Percentiles rank a stretch among this genome's conserved stretches.
These are phyloP conservation scores for Sporobolomyces roseus DNA, from an alignment of 768 basidiomycete genomes.

Conservation along the genomic window DNA sequence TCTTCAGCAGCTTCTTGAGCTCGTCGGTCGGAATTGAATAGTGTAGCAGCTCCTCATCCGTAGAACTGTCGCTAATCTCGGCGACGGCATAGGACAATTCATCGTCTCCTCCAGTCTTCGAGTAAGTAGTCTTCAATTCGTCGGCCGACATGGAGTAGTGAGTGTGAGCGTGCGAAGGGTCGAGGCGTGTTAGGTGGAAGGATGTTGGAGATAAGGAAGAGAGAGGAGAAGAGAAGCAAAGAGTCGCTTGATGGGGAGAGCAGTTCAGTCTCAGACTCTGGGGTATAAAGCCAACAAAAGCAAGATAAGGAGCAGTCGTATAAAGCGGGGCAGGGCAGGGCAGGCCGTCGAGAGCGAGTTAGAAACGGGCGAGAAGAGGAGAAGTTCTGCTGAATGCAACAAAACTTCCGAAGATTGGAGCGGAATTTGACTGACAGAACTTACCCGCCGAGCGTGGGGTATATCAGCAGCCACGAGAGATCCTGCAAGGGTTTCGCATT, in stretches of 20 bases:
- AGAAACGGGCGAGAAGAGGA: background rate
- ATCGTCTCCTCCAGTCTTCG: too few species aligned
- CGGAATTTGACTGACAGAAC: conserved; percentile 13
- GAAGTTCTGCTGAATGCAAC: background rate
- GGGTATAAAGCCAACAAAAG: background rate
- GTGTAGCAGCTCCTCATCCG: conserved; percentile 8
- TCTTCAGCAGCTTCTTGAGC: conserved; percentile 7
- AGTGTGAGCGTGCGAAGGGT: background rate
- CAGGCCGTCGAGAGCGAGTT: background rate
- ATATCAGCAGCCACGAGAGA: too few species aligned
- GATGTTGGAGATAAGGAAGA: background rate
- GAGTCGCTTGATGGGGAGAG: background rate
- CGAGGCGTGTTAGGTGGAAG: background rate
- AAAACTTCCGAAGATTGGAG: background rate
- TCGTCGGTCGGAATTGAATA: conserved; percentile 23
- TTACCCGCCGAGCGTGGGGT: too few species aligned
- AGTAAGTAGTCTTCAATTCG: too few species aligned
- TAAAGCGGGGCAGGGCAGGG: background rate
- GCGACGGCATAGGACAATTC: background rate
- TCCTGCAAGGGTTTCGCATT: too few species aligned
- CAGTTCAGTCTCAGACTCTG: background rate
- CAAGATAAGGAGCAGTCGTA: conserved; percentile 3
- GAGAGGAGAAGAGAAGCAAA: conserved; percentile 2
- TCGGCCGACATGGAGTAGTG: too few species aligned
- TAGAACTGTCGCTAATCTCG: conserved; percentile 6